Evolutionary conservation across 192 early-diverging fungal species (phyloP), one percentile per base, ranked within the genome.

Genomic region (Entomortierella lignicola): DNA sequence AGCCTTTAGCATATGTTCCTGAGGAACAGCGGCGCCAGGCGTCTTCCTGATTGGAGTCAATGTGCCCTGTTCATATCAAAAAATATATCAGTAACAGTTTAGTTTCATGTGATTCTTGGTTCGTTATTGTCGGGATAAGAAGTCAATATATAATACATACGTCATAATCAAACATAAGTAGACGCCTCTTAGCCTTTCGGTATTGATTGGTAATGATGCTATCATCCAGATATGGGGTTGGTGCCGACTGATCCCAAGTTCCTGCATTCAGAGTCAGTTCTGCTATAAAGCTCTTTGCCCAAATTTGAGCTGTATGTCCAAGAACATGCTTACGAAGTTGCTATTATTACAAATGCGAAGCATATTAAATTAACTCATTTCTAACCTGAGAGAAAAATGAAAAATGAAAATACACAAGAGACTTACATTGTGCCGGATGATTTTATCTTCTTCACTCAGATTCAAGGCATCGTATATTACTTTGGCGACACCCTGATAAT

Each of bases 91-190:
- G 12, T 20, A 15, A 12, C 20, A 47, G 44, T 37, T 11, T 26
- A 4, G 15, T 50, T 50, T 61, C 15, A 44, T n/a, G n/a, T n/a
- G n/a, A n/a, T 48, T 25, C 4, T 48, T 58, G 43, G 42, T 43
- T 42, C n/a, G n/a, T n/a, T n/a, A n/a, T n/a, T n/a, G n/a, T n/a
- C n/a, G n/a, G 34, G 26, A 30, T 66, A 1, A 30, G 23, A 27
- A 26, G n/a, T n/a, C 25, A 50, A 10, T 37, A 37, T n/a, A 10
- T 37, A 37, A 37, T 7, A 39, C 80, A 63, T 85, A 91, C 91
- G 68, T 99, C 97, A 72, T 99, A 99, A 67, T 99, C 97, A 79
- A 99, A 94, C 83, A 97, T 88, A 31, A 99, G 82, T 12, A 98
- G 84, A 12, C 98, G 89, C 65, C 86, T 92, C 77, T 89, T 88